These are phyloP conservation scores for Aspergillus sp. DNA, from an alignment of 2,329 filamentous ascomycete genomes.

Conservation along the genomic window DNA sequence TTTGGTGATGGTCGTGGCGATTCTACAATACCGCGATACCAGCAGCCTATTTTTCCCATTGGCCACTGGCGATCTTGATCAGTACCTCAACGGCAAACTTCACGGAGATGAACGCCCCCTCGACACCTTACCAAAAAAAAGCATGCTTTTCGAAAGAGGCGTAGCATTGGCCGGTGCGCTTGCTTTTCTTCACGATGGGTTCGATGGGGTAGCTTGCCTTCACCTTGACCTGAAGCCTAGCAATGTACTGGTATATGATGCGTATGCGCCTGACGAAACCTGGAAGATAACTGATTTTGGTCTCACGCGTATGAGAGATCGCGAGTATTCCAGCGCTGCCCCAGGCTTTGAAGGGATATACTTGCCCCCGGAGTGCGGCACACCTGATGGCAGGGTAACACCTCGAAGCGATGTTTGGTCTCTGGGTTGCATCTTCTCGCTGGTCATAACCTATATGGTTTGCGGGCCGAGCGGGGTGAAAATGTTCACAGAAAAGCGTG, in stretches of 20 bases:
- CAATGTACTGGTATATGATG: conserved; percentile 34
- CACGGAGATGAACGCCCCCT: conserved; percentile 11
- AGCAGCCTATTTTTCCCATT: conserved; percentile 46
- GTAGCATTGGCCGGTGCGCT: conserved; percentile 37
- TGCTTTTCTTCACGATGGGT: conserved; percentile 40
- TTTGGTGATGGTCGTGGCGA: conserved; percentile 39
- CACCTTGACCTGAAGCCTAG: conserved; percentile 45
- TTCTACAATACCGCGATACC: conserved; percentile 31
- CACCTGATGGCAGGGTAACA: conserved; percentile 28
- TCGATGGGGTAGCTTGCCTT: conserved; percentile 39
- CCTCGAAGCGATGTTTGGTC: conserved; percentile 44
- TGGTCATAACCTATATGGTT: conserved; percentile 40
- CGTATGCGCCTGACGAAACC: conserved; percentile 9
- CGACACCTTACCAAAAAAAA: conserved; percentile 17
- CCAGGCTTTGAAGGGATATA: conserved; percentile 36
- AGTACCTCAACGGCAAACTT: conserved; percentile 35
- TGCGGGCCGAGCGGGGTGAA: conserved; percentile 29
- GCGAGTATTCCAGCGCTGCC: conserved; percentile 23
- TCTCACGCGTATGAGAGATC: conserved; percentile 38
- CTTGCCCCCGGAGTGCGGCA: conserved; percentile 35
- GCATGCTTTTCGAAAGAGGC: conserved; percentile 27
- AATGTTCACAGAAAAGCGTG: conserved; percentile 19
- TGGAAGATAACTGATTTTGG: conserved; percentile 49
- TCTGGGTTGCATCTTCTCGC: conserved; percentile 42
- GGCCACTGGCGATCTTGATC: conserved; percentile 38